Base-by-base conservation (phyloP, 2,329 filamentous ascomycete species). In the Chaetomium olivaceum region DNA sequence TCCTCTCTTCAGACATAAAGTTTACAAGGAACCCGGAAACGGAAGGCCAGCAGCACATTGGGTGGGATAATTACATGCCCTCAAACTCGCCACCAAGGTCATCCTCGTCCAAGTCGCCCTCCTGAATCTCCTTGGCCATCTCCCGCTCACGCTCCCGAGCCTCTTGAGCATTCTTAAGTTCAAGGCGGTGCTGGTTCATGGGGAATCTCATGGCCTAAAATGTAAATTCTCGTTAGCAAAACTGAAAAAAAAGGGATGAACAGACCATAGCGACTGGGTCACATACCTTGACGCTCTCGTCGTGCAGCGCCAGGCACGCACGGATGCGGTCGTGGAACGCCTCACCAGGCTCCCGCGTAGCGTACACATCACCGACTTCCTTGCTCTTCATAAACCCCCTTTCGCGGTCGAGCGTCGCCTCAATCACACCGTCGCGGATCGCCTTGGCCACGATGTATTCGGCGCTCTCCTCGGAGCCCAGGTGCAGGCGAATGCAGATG, bases 371-470 rank as follows among this genome's bases (percentile, higher is more conserved):
- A 54, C 93, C 92, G 36, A 96, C 86, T 73, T 97, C 93, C 83
- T 96, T 97, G 78, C 93, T 97, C 87, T 97, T 96, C 93, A 98
- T 97, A 81, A 92, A 98, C 0, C 95, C 95, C 70, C 89, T 89
- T 83, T 98, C 93, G 69, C 96, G 91, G 77, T 99, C 94, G 68
- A 98, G 82, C 2, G 91, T 93, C 39, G 94, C 94, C 83, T 98
- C 94, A 65, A 98, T 98, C 63, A 98, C 95, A 66, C 95, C 95
- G 74, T 99, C 95, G 23, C 95, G 88, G 72, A 99, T 99, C 1
- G 95, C 95, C 84, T 99, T 99, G 70, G 95, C 95, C 43, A 98
- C 95, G 77, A 99, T 99, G 79, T 99, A 99, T 81, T 99, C 95
- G 12, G 95, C 95, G 51, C 92, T 97, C 83, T 99, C 95, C 77